Evolutionary conservation across 495 filamentous ascomycete genomes (phyloP), one percentile per base, ranked within the genome.

Genomic region (Lindgomyces ingoldianus): DNA sequence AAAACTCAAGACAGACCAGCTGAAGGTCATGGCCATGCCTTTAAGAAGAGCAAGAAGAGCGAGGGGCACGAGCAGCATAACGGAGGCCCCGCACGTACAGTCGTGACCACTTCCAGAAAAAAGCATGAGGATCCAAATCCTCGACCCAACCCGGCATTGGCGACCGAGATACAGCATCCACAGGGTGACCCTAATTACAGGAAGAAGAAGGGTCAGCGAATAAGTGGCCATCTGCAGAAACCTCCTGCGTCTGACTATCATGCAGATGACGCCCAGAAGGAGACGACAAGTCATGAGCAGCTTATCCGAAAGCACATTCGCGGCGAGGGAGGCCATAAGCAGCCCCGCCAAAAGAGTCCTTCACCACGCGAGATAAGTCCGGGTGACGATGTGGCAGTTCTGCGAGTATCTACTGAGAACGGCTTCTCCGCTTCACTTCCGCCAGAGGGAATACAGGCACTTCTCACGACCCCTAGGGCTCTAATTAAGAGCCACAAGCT

Each of bases 171-270:
- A 39, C 27, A 33, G 10, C 60, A 29, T 39, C 63, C 57, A 11
- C 62, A 59, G 33, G 68, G 68, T 9, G 68, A 70, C 29, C 51
- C 63, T 1, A 70, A 70, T 39, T 70, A 70, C 59, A 36, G 68
- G 16, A 63, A 56, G 18, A 70, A 70, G 58, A 70, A 65, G 55
- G 27, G 46, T 19, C 24, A 45, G 21, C 24, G 22, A 30, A 45
- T n/a, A 16, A 39, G 42, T 36, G 25, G 25, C 21, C 33, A 42
- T 4, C 27, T 22, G 12, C 41, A 19, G 19, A 51, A 39, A 46
- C 4, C 21, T 47, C 8, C 44, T 19, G 4, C 6, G 6, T 47
- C 33, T 6, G 19, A 29, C 22, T 3, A 27, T 56, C n/a, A 56
- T 11, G 27, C 26, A 18, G 3, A 56, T 14, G 2, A n/a, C 42